Evolutionary conservation across 257 asterid species (phyloP).

Genomic region (Solanum pennellii): DNA sequence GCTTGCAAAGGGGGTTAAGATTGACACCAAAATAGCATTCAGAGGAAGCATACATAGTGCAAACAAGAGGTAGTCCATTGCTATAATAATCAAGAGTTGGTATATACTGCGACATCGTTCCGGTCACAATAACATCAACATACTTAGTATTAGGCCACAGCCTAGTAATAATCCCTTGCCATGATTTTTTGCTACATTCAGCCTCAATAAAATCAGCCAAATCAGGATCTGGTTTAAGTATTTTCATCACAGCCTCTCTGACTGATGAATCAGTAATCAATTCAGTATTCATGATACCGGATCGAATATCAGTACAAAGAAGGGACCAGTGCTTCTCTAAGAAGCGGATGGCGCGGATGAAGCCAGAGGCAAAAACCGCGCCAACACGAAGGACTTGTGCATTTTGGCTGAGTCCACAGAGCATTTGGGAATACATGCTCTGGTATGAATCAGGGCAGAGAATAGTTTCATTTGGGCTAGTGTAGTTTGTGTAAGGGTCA

Average conservation of each 20-base stretch:
- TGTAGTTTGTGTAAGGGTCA: slow-evolving; percentile 30
- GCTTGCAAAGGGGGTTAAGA: slow-evolving; percentile 28
- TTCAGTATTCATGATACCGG: slow-evolving; percentile 8
- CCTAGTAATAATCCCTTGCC: slow-evolving; percentile 29
- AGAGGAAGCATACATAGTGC: slow-evolving; percentile 23
- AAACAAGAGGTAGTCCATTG: slow-evolving; percentile 30
- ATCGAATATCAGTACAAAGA: slow-evolving; percentile 23
- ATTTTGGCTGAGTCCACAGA: slow-evolving; percentile 26
- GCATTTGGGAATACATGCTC: slow-evolving; percentile 41
- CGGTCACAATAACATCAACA: neutral
- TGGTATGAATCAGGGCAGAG: slow-evolving; percentile 30
- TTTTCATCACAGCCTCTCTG: slow-evolving; percentile 17
- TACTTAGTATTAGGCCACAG: neutral
- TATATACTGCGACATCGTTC: neutral
- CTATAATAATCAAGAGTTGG: slow-evolving; percentile 27
- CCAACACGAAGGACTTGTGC: slow-evolving; percentile 27
- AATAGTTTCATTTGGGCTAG: slow-evolving; percentile 30
- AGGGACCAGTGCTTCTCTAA: slow-evolving; percentile 23
- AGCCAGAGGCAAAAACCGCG: slow-evolving; percentile 30
- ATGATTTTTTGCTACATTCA: slow-evolving; percentile 20
- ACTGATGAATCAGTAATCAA: slow-evolving; percentile 15
- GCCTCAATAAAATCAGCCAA: slow-evolving; percentile 23
- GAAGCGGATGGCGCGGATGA: slow-evolving; percentile 33
- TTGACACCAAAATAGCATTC: slow-evolving; percentile 22
- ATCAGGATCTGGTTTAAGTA: neutral